Evolutionary conservation across 352 stramenopile species (phyloP), one percentile per base, ranked within the genome.

Genomic region (Phytophthora europaea): DNA sequence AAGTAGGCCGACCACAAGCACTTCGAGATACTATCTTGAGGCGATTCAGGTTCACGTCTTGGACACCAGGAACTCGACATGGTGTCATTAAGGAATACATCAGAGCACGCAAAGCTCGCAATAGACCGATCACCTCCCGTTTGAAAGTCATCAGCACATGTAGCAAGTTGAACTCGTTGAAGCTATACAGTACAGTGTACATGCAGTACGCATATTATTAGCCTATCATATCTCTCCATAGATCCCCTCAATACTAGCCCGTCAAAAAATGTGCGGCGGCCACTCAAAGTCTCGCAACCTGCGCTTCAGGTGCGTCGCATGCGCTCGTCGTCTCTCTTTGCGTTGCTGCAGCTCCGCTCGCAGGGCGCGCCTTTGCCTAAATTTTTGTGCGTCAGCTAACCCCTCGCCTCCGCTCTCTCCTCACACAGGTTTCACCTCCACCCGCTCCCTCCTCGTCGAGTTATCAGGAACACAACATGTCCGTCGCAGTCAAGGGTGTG

Each of bases 401-500:
- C 64, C 57, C 22, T 65, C 10, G 9, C 63, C 7, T 73, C 10
- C 7, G 26, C 43, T 73, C 7, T 43, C 13, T 69, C 12, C 28
- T 4, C 52, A 47, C 31, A 23, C 31, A 70, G 60, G 33, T 77
- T 70, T 57, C 18, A 53, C 18, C n/a, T 57, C 36, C 20, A 12
- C 7, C 65, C 58, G 65, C 45, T 2, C 8, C 10, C 40, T 65
- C n/a, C 9, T 53, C 43, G 34, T 18, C 50, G 45, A 76, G 20
- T 59, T 74, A 73, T 63, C 36, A 20, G 33, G 18, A 28, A 36
- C 36, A n/a, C 47, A 75, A 36, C 43, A 83, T 83, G 78, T 81
- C 78, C 45, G 73, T 62, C 22, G 62, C 75, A 70, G 79, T 97
- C 38, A 97, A 96, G 62, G 91, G 90, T 34, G 79, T 94, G 23